Percentiles rank a stretch among this genome's conserved stretches.
Conservation (phyloP, 169 alveolate genomes). For the Plasmodium knowlesi region DNA sequence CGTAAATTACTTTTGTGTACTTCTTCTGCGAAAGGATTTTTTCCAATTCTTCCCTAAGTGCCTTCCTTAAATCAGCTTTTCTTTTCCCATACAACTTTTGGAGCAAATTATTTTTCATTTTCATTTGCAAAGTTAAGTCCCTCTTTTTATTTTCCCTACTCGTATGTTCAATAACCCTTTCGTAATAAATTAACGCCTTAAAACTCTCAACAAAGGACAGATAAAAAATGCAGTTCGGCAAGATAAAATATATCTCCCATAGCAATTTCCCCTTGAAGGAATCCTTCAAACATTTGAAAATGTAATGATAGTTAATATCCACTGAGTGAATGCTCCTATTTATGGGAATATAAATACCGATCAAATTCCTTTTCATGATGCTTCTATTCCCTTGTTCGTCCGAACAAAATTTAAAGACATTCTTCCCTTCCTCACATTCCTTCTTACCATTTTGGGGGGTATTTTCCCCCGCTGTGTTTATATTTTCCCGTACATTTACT, state of each 20-base stretch:
- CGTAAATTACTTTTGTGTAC: slow-evolving; percentile 59
- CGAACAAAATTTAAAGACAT: slow-evolving; percentile 57
- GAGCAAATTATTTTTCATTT: slow-evolving; percentile 33
- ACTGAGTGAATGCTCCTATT: slow-evolving; percentile 47
- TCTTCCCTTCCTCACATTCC: background rate
- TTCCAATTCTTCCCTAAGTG: slow-evolving; percentile 12
- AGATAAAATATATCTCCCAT: slow-evolving; percentile 40
- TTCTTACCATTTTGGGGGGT: background rate
- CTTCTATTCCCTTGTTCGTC: slow-evolving; percentile 38
- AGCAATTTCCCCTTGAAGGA: slow-evolving; percentile 46
- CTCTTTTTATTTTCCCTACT: background rate
- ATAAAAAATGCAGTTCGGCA: slow-evolving; percentile 46
- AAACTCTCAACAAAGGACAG: slow-evolving; percentile 35
- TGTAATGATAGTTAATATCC: slow-evolving; percentile 43
- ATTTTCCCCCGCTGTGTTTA: background rate
- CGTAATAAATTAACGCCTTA: slow-evolving; percentile 51
- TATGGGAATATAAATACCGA: slow-evolving; percentile 59
- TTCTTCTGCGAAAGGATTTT: slow-evolving; percentile 24
- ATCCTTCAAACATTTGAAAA: slow-evolving; percentile 57
- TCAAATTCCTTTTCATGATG: slow-evolving; percentile 45
- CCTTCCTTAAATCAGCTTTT: slow-evolving; percentile 21
- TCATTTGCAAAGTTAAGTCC: background rate
- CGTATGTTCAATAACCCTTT: slow-evolving; percentile 16
- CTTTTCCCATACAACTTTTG: slow-evolving; percentile 5
- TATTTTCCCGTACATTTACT: background rate